Conservation (phyloP, 768 basidiomycete genomes). For the Mycena maculata region DNA sequence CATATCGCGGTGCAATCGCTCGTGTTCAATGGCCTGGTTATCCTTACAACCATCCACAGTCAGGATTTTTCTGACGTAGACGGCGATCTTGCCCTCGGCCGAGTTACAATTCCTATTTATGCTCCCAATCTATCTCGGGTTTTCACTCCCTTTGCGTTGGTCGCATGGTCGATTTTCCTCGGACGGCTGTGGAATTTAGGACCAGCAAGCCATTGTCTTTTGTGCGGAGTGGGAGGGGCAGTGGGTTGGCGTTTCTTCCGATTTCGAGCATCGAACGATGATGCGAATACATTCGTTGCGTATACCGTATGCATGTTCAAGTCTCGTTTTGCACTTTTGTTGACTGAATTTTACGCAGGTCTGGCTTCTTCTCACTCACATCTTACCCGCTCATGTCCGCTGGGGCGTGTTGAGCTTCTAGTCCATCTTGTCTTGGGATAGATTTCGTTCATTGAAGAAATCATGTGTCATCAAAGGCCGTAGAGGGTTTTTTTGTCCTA, state of each 20-base stretch:
- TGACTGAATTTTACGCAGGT: no score
- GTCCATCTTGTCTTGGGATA: no score
- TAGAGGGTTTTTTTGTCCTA: no score
- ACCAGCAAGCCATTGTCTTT: background rate
- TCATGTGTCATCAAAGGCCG: no score
- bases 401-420: conserved; percentile 1
- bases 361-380: no score
- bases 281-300: no score
- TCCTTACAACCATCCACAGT: background rate
- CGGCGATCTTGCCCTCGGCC: background rate
- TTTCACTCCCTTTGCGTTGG: background rate
- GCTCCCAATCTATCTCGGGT: background rate
- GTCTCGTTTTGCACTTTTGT: no score
- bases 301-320: no score
- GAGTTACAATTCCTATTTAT: background rate
- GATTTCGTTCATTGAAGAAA: no score
- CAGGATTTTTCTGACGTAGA: background rate
- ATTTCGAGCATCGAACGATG: no score
- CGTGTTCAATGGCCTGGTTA: background rate
- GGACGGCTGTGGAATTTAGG: background rate
- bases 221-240: background rate
- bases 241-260: background rate
- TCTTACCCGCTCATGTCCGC: background rate
- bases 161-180: background rate
- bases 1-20: background rate